phyloP scores from a whole-genome alignment of 2,329 filamentous ascomycete species.

The Pestalotiopsis fici region DNA sequence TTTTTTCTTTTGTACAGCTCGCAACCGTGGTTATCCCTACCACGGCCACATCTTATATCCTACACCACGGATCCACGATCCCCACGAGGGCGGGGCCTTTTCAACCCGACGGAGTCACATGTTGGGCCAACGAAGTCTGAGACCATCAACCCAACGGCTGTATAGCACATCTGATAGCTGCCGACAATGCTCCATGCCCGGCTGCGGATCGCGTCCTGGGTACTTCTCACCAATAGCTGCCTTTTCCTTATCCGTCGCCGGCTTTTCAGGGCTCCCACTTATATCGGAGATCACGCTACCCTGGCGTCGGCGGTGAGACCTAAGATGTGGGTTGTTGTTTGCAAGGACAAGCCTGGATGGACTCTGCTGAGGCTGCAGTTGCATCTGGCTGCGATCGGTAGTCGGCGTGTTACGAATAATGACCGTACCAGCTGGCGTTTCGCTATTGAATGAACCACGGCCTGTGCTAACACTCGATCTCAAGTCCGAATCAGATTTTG shows the following conservation, averaged over 20 bases:
- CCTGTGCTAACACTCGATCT: not conserved
- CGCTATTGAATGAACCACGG: constrained; percentile 22
- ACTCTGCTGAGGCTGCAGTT: constrained; percentile 30
- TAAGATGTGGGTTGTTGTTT: constrained; percentile 82
- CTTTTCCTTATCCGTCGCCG: constrained; percentile 47
- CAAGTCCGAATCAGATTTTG: constrained; percentile 29
- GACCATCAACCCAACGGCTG: constrained; percentile 82
- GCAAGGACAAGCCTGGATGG: constrained; percentile 72
- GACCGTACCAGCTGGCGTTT: constrained; percentile 55
- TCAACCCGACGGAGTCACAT: constrained; percentile 1
- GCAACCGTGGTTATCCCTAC: not conserved
- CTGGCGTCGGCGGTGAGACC: constrained; percentile 72
- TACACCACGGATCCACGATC: not conserved
- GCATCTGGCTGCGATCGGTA: constrained; percentile 35
- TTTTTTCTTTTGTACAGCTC: not conserved
- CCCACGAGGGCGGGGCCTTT: not conserved
- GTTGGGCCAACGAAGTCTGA: constrained; percentile 67
- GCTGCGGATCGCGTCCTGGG: constrained; percentile 53
- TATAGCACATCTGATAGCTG: constrained; percentile 90
- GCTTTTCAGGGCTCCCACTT: constrained; percentile 35
- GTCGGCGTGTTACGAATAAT: constrained; percentile 51
- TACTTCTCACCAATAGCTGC: constrained; percentile 52
- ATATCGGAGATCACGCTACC: constrained; percentile 31
- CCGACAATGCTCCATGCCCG: constrained; percentile 90
- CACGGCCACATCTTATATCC: not conserved